Percentiles rank a stretch among this genome's conserved stretches.
Conservation (phyloP, 768 basidiomycete species). For the Clitopilus passeckerianus region DNA sequence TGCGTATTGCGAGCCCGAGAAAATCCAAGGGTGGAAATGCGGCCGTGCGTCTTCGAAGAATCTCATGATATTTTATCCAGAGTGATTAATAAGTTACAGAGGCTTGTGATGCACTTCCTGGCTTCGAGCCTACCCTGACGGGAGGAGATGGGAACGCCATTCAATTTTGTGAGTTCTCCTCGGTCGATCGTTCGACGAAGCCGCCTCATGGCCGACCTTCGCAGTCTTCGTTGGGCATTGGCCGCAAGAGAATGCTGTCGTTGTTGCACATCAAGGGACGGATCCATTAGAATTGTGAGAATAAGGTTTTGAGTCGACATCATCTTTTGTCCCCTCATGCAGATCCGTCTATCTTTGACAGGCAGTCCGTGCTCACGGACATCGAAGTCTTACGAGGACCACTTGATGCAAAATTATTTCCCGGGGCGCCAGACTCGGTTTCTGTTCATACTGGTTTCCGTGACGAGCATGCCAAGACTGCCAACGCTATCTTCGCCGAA, state of each 20-base stretch:
- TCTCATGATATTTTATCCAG: neutral
- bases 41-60: slow-evolving; percentile 14
- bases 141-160: slow-evolving; percentile 25
- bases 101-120: slow-evolving; percentile 25
- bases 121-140: slow-evolving; percentile 23
- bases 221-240: slow-evolving; percentile 38
- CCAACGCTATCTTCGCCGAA: slow-evolving; percentile 31
- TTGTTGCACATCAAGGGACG: slow-evolving; percentile 50
- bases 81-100: slow-evolving; percentile 9
- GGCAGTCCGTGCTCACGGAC: slow-evolving; percentile 45
- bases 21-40: slow-evolving; percentile 23
- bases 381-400: slow-evolving; percentile 27
- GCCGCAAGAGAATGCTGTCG: slow-evolving; percentile 35
- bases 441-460: slow-evolving; percentile 47
- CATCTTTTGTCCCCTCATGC: neutral
- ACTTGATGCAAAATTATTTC: slow-evolving; percentile 42
- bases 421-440: slow-evolving; percentile 35
- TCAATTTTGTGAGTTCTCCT: slow-evolving; percentile 23
- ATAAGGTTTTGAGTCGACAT: neutral
- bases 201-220: neutral
- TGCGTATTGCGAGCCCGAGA: slow-evolving; percentile 23
- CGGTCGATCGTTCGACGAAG: neutral
- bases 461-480: slow-evolving; percentile 34
- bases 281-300: slow-evolving; percentile 40
- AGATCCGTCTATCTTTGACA: slow-evolving; percentile 10